Conservation (phyloP, 352 stramenopile genomes). For the Phytophthora megakarya region DNA sequence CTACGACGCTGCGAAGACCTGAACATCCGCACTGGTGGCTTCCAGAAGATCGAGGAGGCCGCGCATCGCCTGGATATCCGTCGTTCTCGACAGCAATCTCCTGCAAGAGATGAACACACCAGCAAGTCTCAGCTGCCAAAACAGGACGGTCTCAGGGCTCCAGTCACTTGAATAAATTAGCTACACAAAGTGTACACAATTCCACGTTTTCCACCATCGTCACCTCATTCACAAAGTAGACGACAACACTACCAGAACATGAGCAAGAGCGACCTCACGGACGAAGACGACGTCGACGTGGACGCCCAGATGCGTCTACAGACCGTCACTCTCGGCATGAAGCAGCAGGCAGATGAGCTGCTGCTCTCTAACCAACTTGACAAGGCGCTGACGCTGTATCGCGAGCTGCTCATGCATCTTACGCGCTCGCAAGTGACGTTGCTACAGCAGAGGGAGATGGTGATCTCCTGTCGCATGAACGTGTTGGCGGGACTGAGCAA, state of each 20-base stretch:
- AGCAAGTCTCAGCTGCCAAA: constrained; percentile 8
- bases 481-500: constrained; percentile 62
- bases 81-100: constrained; percentile 23
- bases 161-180: constrained; percentile 25
- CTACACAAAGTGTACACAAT: constrained; percentile 5
- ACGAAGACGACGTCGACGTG: constrained; percentile 44
- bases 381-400: constrained; percentile 64
- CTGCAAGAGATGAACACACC: constrained; percentile 12
- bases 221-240: constrained; percentile 5
- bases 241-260: no score
- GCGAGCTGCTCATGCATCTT: constrained; percentile 73
- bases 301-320: constrained; percentile 55
- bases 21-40: constrained; percentile 71
- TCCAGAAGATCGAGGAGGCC: constrained; percentile 81
- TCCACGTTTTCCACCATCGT: constrained; percentile 13
- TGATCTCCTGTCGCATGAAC: constrained; percentile 78
- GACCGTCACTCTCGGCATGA: constrained; percentile 47
- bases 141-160: constrained; percentile 17
- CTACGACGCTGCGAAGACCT: constrained; percentile 73
- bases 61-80: constrained; percentile 47
- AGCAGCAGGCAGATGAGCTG: constrained; percentile 70
- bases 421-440: constrained; percentile 72
- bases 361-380: constrained; percentile 55
- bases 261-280: constrained; percentile 32
- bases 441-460: constrained; percentile 52